A percentile compares a stretch with the other conserved stretches of the same genome.
phyloP scores from a whole-genome alignment of 1,284 basidiomycete species.

The Apiotrichum sp. region DNA sequence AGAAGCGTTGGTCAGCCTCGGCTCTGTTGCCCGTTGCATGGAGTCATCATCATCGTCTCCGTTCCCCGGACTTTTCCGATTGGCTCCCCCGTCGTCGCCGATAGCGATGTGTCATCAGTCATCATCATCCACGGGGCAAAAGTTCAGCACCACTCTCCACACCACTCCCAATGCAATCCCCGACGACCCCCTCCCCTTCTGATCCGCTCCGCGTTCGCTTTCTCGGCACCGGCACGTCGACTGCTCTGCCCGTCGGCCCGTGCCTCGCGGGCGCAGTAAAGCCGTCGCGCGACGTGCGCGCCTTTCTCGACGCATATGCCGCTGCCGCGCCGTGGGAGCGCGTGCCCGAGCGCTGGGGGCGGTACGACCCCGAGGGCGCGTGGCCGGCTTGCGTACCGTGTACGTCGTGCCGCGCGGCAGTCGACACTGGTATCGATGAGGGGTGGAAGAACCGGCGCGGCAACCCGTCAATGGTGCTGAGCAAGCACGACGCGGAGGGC shows the following conservation, averaged over 20 bases:
- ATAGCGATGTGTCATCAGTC: no score
- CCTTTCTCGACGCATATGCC: constrained; percentile 14
- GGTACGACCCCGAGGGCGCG: constrained; percentile 25
- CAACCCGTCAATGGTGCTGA: constrained; percentile 40
- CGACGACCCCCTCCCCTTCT: no score
- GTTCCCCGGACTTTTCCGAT: no score
- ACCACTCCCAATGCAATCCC: no score
- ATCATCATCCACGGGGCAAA: no score
- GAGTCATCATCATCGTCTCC: no score
- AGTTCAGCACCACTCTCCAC: no score
- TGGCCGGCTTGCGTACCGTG: constrained; percentile 42
- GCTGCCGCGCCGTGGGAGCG: background rate
- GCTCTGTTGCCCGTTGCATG: no score
- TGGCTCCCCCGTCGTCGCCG: no score
- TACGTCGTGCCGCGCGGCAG: constrained; percentile 37
- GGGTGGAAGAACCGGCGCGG: constrained; percentile 45
- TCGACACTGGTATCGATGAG: constrained; percentile 33
- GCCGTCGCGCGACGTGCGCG: constrained; percentile 15
- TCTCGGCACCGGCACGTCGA: constrained; percentile 46
- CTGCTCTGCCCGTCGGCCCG: constrained; percentile 43
- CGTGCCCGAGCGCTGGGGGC: constrained; percentile 8
- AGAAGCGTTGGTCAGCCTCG: no score
- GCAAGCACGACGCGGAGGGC: constrained; percentile 10
- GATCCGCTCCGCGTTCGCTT: constrained; percentile 37
- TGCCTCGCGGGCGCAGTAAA: constrained; percentile 29